A percentile compares a stretch with the other conserved stretches of the same genome.
Evolutionary conservation across 371 early-diverging fungal species (phyloP).

Genomic region (Syncephalastrum monosporum): DNA sequence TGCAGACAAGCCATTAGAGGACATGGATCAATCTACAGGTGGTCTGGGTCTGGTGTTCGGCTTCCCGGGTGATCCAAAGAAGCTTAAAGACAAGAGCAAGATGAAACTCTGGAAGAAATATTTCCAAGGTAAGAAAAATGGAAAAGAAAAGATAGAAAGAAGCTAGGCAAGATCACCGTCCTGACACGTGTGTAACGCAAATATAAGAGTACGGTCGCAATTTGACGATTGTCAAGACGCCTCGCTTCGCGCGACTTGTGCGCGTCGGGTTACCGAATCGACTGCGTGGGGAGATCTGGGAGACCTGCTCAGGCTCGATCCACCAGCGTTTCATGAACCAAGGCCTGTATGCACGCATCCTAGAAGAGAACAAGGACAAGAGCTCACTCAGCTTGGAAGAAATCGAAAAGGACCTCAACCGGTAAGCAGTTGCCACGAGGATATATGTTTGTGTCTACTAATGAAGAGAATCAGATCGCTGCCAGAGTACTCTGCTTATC

Average conservation of each 20-base stretch:
- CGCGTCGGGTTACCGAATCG: slow-evolving; percentile 91
- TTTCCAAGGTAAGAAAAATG: slow-evolving; percentile 52
- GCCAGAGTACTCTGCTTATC: slow-evolving; percentile 94
- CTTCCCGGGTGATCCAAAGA: slow-evolving; percentile 79
- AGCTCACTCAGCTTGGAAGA: slow-evolving; percentile 83
- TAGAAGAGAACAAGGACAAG: slow-evolving; percentile 69
- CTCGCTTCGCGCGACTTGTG: slow-evolving; percentile 87
- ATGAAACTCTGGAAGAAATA: slow-evolving; percentile 78
- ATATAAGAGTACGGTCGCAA: slow-evolving; percentile 83
- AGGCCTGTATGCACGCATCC: slow-evolving; percentile 80
- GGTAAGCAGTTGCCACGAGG: slow-evolving; percentile 39
- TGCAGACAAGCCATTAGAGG: slow-evolving; percentile 52
- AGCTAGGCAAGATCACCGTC: neutral
- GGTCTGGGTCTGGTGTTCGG: slow-evolving; percentile 88
- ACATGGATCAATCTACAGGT: slow-evolving; percentile 34
- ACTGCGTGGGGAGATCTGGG: slow-evolving; percentile 97
- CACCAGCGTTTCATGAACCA: slow-evolving; percentile 83
- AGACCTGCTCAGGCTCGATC: slow-evolving; percentile 87
- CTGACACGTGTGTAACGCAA: neutral
- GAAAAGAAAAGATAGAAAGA: too few relatives aligned
- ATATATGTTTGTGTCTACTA: neutral
- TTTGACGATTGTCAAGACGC: slow-evolving; percentile 76
- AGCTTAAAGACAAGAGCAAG: slow-evolving; percentile 76
- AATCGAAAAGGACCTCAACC: slow-evolving; percentile 96
- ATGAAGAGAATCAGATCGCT: slow-evolving; percentile 24